Evolutionary conservation across 169 alveolate genomes (phyloP).

Genomic region (Plasmodium inui): DNA sequence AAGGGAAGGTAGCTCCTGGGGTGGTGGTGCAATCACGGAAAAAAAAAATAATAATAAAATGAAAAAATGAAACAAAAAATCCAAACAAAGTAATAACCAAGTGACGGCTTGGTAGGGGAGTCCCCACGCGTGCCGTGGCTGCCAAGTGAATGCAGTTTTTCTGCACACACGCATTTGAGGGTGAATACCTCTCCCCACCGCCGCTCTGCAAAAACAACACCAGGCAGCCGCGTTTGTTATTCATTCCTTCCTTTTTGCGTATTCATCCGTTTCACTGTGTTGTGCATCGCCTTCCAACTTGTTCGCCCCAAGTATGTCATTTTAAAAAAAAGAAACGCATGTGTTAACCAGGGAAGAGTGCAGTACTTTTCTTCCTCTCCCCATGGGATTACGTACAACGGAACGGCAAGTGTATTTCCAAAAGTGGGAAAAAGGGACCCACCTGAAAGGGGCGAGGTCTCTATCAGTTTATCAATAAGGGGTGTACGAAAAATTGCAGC

Average conservation of each 20-base stretch:
- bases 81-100: background rate
- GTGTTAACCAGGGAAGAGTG: background rate
- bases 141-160: background rate
- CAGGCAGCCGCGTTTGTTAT: conserved; percentile 25
- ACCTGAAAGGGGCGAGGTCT: background rate
- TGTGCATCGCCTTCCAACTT: background rate
- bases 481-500: background rate
- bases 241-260: conserved; percentile 66
- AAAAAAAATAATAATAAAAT: background rate
- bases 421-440: background rate
- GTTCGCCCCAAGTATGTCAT: background rate
- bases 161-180: background rate
- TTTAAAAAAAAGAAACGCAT: background rate
- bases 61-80: background rate
- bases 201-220: background rate
- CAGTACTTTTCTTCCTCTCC: background rate
- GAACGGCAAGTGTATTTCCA: background rate
- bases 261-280: background rate
- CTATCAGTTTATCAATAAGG: background rate
- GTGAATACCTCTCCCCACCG: background rate
- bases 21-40: background rate
- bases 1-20: background rate
- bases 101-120: background rate
- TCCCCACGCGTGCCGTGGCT: too few species aligned
- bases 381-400: background rate